phyloP scores from a whole-genome alignment of 139 green algal species.

The Penium margaritaceum region DNA sequence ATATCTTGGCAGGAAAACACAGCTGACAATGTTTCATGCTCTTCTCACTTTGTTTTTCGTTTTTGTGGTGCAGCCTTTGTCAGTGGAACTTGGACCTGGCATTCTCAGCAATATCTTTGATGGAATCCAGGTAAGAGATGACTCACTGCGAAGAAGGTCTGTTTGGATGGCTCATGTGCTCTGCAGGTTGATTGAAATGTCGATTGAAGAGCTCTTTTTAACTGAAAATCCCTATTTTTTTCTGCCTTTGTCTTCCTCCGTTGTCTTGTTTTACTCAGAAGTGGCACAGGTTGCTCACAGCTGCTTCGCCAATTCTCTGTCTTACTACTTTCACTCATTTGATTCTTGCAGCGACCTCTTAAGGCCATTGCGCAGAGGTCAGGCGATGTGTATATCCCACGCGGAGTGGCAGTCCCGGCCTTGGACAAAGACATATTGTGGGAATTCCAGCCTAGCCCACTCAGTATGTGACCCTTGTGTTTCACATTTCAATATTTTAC shows the following conservation, averaged over 20 bases:
- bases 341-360: slow-evolving; percentile 66
- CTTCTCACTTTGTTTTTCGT: not conserved
- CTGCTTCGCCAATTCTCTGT: too few relatives aligned
- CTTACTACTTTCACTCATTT: too few relatives aligned
- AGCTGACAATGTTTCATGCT: not conserved
- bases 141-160: too few relatives aligned
- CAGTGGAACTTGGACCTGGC: slow-evolving; percentile 90
- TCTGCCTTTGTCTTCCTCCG: too few relatives aligned
- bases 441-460: slow-evolving; percentile 80
- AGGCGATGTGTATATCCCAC: slow-evolving; percentile 89
- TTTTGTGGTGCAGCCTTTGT: slow-evolving; percentile 62
- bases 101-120: slow-evolving; percentile 97
- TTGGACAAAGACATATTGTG: slow-evolving; percentile 74
- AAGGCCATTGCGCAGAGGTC: slow-evolving; percentile 76
- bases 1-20: not conserved
- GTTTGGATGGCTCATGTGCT: too few relatives aligned
- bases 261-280: too few relatives aligned
- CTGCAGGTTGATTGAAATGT: too few relatives aligned
- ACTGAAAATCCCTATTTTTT: too few relatives aligned
- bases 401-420: slow-evolving; percentile 83
- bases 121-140: slow-evolving; percentile 81
- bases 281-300: too few relatives aligned
- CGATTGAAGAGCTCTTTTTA: too few relatives aligned
- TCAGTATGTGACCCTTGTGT: slow-evolving; percentile 12
- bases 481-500: not conserved